Conservation (phyloP, 345 rosid genomes). For the Corchorus capsularis region DNA sequence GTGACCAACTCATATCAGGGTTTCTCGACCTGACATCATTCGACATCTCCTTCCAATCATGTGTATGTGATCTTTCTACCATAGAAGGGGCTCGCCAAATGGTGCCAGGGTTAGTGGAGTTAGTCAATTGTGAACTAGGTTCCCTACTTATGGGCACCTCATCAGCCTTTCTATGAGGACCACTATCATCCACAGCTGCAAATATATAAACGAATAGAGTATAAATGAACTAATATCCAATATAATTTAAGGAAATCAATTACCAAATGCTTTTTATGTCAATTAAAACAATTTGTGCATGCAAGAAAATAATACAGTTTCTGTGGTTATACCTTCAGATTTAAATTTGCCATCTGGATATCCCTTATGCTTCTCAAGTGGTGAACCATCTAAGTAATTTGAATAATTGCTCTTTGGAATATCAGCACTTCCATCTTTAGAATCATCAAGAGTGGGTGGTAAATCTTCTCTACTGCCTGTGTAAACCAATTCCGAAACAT, state of each 20-base stretch:
- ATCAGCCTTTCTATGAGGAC: slow-evolving; percentile 46
- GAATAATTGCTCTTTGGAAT: slow-evolving; percentile 37
- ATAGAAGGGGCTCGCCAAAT: slow-evolving; percentile 54
- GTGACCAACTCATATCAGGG: slow-evolving; percentile 53
- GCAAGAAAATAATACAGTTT: not conserved
- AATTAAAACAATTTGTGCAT: not conserved
- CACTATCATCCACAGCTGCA: slow-evolving; percentile 60
- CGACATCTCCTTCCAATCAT: slow-evolving; percentile 53
- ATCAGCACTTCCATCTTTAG: slow-evolving; percentile 47
- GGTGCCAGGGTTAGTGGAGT: slow-evolving; percentile 42
- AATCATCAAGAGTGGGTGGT: slow-evolving; percentile 43
- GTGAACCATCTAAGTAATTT: slow-evolving; percentile 29
- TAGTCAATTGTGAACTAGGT: slow-evolving; percentile 42
- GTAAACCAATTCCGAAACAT: slow-evolving; percentile 30
- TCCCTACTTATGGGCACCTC: slow-evolving; percentile 50
- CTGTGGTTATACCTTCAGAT: slow-evolving; percentile 53
- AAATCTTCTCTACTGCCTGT: slow-evolving; percentile 77
- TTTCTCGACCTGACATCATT: slow-evolving; percentile 47
- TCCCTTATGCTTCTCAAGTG: slow-evolving; percentile 37
- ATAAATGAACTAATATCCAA: not conserved
- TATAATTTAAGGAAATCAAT: not conserved
- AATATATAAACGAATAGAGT: slow-evolving; percentile 18
- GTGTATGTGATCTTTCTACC: slow-evolving; percentile 48
- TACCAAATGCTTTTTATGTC: not conserved
- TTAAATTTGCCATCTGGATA: slow-evolving; percentile 46